Evolutionary conservation across 1,139 yeast genomes (phyloP).

Genomic region (Nakaseomyces glabratus): DNA sequence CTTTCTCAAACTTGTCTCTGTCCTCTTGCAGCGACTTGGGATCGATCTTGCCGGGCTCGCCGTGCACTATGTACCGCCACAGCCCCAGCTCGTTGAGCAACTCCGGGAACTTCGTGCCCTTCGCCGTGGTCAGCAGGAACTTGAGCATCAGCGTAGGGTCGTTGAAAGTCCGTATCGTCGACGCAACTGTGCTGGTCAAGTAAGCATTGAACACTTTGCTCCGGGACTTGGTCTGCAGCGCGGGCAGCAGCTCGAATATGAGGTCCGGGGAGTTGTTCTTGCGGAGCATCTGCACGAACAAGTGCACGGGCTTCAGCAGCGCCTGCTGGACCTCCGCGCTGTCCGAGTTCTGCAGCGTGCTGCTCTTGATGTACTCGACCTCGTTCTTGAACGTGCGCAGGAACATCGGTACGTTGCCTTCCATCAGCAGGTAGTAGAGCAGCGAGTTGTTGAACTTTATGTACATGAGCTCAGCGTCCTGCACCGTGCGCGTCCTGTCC

Average conservation of each 20-base stretch:
- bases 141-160: slow-evolving; percentile 23
- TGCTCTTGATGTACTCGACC: slow-evolving; percentile 10
- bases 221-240: slow-evolving; percentile 10
- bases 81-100: slow-evolving; percentile 24
- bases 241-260: background rate
- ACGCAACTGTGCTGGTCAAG: slow-evolving; percentile 5
- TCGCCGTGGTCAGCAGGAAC: slow-evolving; percentile 18
- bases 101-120: slow-evolving; percentile 10
- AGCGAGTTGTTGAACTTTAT: slow-evolving; percentile 17
- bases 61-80: slow-evolving; percentile 18
- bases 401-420: slow-evolving; percentile 16
- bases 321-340: background rate
- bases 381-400: slow-evolving; percentile 13
- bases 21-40: too few species aligned
- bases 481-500: background rate
- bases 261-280: slow-evolving; percentile 3
- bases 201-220: slow-evolving; percentile 17
- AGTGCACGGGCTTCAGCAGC: background rate
- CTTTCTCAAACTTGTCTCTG: too few species aligned
- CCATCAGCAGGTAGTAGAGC: slow-evolving; percentile 15
- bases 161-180: slow-evolving; percentile 21
- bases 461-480: slow-evolving; percentile 7
- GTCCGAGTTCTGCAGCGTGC: slow-evolving; percentile 1
- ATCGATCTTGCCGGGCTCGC: slow-evolving; percentile 7
- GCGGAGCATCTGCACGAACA: background rate